Base-by-base conservation (phyloP, 441 rosid species). In the Gossypium schwendimanii region DNA sequence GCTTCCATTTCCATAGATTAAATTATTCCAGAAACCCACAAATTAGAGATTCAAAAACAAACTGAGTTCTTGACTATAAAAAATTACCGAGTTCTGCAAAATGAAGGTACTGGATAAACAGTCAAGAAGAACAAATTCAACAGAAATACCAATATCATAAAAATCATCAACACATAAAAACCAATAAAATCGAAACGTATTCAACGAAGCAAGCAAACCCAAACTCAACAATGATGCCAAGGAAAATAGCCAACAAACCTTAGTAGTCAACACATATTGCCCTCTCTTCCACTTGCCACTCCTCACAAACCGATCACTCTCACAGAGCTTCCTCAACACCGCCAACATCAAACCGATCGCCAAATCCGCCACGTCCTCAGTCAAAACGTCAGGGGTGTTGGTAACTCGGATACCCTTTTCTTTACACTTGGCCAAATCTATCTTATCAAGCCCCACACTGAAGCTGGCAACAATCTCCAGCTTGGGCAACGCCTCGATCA, bases 281-380 rank as follows among this genome's bases (percentile, higher is more conserved):
- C 91, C 89, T 73, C 41, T 83, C 84, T 82, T 89, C 98, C 97
- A 92, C 31, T 80, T 75, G 11, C 94, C 98, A 63, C 87, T 83
- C 79, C 93, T 86, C 2, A 92, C 94, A 58, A 84, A 91, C 60
- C 89, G 82, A 79, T 94, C 97, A 69, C 91, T 79, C 81, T 74
- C 88, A 79, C 97, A 91, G 63, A 94, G 66, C 78, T 90, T 85
- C 84, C 97, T 87, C 67, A 88, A 72, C 69, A 94, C 92, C 12
- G 93, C 91, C 74, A 92, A 66, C 60, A 86, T 91, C 75, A 94
- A 80, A 23, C 93, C 98, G 63, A 92, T 82, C 11, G 96, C 96
- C 75, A 92, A 85, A 81, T 94, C 98, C 2, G 98, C 98, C 10
- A 91, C 97, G 76, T 94, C 97, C 20, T 91, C 97, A 6, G 97